phyloP scores from a whole-genome alignment of 2,329 filamentous ascomycete genomes.

The Leptographium procerum region DNA sequence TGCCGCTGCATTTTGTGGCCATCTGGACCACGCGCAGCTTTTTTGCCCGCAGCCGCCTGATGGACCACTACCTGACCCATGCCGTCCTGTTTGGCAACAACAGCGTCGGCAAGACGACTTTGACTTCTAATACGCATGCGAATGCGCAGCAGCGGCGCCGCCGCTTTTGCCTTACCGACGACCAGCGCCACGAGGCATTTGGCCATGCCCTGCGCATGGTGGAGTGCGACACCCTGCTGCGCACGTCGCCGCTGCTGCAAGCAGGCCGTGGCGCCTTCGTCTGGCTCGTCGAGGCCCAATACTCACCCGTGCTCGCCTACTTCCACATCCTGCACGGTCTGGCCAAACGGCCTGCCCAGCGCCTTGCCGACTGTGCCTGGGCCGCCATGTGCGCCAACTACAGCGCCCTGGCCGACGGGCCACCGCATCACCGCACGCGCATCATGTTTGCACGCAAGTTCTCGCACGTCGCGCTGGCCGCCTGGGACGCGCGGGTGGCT shows the following conservation, averaged over 20 bases:
- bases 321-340: slow-evolving; percentile 26
- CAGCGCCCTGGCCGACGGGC: slow-evolving; percentile 9
- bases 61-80: slow-evolving; percentile 24
- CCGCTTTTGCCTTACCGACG: slow-evolving; percentile 4
- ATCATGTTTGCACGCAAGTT: slow-evolving; percentile 5
- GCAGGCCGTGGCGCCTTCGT: slow-evolving; percentile 18
- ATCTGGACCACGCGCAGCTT: slow-evolving; percentile 26
- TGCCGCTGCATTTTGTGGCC: slow-evolving; percentile 29
- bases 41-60: slow-evolving; percentile 36
- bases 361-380: slow-evolving; percentile 19
- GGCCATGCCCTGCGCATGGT: slow-evolving; percentile 23
- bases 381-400: slow-evolving; percentile 21
- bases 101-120: slow-evolving; percentile 11
- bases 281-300: slow-evolving; percentile 22
- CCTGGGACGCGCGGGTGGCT: slow-evolving; percentile 5
- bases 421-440: slow-evolving; percentile 1
- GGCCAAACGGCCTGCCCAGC: slow-evolving; percentile 12
- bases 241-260: slow-evolving; percentile 16
- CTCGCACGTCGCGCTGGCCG: not conserved
- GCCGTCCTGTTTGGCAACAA: slow-evolving; percentile 8
- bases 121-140: not conserved
- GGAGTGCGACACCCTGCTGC: slow-evolving; percentile 24
- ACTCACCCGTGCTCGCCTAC: slow-evolving; percentile 30
- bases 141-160: slow-evolving; percentile 3
- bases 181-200: slow-evolving; percentile 17